Percentiles rank a stretch among this genome's conserved stretches.
Evolutionary conservation across 352 stramenopile genomes (phyloP).

Genomic region (Globisporangium radiosum): DNA sequence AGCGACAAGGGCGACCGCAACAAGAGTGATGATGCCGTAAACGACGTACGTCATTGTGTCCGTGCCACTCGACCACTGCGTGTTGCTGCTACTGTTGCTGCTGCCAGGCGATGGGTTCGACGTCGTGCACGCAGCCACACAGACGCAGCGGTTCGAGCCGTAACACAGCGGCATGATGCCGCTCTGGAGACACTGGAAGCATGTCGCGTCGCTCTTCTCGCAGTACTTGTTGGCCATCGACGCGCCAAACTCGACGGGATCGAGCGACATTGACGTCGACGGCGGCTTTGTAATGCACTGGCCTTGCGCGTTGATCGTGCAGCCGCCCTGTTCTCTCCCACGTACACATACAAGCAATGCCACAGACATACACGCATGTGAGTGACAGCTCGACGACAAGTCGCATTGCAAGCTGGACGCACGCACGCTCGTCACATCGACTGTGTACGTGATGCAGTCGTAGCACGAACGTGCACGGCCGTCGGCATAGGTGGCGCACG

Average conservation of each 20-base stretch:
- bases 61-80: no score
- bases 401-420: not conserved
- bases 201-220: conserved; percentile 41
- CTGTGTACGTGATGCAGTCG: conserved; percentile 52
- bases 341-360: not conserved
- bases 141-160: conserved; percentile 49
- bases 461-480: conserved; percentile 53
- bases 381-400: not conserved
- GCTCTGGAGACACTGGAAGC: conserved; percentile 34
- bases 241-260: conserved; percentile 59
- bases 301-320: not conserved
- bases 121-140: conserved; percentile 45
- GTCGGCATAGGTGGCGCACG: conserved; percentile 52
- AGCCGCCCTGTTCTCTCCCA: not conserved
- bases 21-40: no score
- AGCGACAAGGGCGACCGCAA: no score
- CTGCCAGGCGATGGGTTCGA: not conserved
- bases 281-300: conserved; percentile 22
- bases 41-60: no score
- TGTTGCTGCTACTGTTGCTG: not conserved
- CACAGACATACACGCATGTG: not conserved
- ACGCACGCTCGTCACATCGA: conserved; percentile 5
- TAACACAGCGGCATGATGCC: conserved; percentile 31
- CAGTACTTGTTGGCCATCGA: conserved; percentile 58
- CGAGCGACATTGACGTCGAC: conserved; percentile 21